phyloP scores from a whole-genome alignment of 345 rosid genomes.

The Populus deltoides region DNA sequence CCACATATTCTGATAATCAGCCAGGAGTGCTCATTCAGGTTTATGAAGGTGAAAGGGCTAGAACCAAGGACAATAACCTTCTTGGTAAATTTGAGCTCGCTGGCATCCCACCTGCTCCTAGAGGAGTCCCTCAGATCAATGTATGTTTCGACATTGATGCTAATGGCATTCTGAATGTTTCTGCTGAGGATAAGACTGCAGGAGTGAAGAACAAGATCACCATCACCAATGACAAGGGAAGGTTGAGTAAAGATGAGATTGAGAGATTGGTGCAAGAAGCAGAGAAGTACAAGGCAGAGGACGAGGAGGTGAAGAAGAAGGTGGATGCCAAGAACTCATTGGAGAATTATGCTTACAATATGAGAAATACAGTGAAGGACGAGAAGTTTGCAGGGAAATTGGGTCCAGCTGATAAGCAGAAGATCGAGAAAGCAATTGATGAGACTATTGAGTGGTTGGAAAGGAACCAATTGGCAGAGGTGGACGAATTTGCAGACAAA shows the following conservation, averaged over 20 bases:
- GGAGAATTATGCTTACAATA: conserved; percentile 17
- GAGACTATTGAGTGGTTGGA: conserved; percentile 27
- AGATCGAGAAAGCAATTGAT: conserved; percentile 22
- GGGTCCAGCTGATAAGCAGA: conserved; percentile 7
- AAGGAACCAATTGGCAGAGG: conserved; percentile 17
- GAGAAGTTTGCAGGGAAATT: conserved; percentile 16
- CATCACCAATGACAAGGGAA: conserved; percentile 19
- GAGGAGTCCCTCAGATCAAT: conserved; percentile 22
- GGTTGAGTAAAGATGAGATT: conserved; percentile 13
- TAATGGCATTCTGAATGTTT: conserved; percentile 12
- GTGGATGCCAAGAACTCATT: conserved; percentile 18
- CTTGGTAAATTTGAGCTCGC: conserved; percentile 15
- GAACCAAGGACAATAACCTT: conserved; percentile 16
- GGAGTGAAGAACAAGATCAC: conserved; percentile 28
- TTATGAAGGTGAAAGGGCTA: conserved; percentile 17
- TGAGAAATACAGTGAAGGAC: conserved; percentile 19
- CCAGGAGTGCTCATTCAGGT: conserved; percentile 17
- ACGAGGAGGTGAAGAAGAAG: conserved; percentile 21
- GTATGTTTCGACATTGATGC: conserved; percentile 17
- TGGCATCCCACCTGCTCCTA: conserved; percentile 14
- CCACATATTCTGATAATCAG: conserved; percentile 19
- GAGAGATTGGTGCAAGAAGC: conserved; percentile 26
- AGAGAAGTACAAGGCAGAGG: conserved; percentile 21
- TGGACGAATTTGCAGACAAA: conserved; percentile 18
- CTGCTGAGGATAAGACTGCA: conserved; percentile 20